phyloP scores from a whole-genome alignment of 1,284 basidiomycete genomes.

The Heterobasidion annosum region DNA sequence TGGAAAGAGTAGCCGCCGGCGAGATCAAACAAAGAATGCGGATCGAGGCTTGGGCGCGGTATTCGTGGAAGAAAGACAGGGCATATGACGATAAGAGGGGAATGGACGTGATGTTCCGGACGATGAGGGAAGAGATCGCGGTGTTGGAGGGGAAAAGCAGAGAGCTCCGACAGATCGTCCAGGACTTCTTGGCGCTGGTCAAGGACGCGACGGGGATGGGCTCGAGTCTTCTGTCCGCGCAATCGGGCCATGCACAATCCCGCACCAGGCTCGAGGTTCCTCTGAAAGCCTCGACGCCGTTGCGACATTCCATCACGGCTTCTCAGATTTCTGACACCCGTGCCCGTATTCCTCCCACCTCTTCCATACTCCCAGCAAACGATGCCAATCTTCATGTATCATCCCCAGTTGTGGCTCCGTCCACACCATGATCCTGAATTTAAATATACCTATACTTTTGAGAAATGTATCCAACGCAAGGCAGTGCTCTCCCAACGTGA shows the following conservation, averaged over 20 bases:
- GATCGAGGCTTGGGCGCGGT: slow-evolving; percentile 7
- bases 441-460: no score
- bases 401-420: not conserved
- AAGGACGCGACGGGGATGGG: not conserved
- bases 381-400: not conserved
- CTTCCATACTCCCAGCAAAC: not conserved
- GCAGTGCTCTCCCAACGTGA: no score
- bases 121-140: slow-evolving; percentile 8
- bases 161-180: slow-evolving; percentile 6
- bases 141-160: slow-evolving; percentile 5
- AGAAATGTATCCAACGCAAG: no score
- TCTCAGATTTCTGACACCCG: not conserved
- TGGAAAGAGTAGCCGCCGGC: slow-evolving; percentile 9
- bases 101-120: slow-evolving; percentile 9
- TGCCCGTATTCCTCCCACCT: not conserved
- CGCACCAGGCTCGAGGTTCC: not conserved
- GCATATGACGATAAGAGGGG: not conserved
- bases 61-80: not conserved
- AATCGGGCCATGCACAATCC: no score
- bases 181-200: slow-evolving; percentile 7
- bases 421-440: no score
- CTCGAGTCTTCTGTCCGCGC: not conserved
- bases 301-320: not conserved
- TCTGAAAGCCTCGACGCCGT: not conserved
- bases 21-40: slow-evolving; percentile 8